Conservation (phyloP, 768 basidiomycete genomes). For the Guyanaporus albipodus region DNA sequence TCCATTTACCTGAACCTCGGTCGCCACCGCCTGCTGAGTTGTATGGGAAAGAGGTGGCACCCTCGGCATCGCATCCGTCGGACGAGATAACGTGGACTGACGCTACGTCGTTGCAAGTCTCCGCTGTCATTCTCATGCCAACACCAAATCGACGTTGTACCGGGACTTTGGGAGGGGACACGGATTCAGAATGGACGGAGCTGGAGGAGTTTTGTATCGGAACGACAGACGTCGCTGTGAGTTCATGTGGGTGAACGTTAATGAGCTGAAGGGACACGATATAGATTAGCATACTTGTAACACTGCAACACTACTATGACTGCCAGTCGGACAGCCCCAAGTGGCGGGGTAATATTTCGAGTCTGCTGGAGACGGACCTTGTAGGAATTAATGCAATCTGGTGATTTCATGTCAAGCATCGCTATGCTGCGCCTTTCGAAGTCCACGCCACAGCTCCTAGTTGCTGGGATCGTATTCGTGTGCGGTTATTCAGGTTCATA, state of each 20-base stretch:
- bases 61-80: not conserved
- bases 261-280: too few relatives aligned
- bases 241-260: constrained; percentile 7
- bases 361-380: too few relatives aligned
- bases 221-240: constrained; percentile 18
- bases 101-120: constrained; percentile 31
- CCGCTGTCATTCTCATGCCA: constrained; percentile 43
- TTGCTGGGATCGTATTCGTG: too few relatives aligned
- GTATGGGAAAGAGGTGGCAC: not conserved
- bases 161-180: not conserved
- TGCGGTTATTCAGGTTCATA: too few relatives aligned
- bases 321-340: too few relatives aligned
- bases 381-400: too few relatives aligned
- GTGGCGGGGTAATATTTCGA: too few relatives aligned
- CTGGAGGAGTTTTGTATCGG: constrained; percentile 34
- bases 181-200: constrained; percentile 22
- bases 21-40: not conserved
- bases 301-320: too few relatives aligned
- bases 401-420: too few relatives aligned
- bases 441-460: not conserved
- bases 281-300: not conserved
- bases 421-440: not conserved
- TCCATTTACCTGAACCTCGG: not conserved
- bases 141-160: constrained; percentile 4
- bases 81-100: constrained; percentile 7